Evolutionary conservation across 441 rosid species (phyloP), one percentile per base, ranked within the genome.

Genomic region (Pelargonium fulgidum): DNA sequence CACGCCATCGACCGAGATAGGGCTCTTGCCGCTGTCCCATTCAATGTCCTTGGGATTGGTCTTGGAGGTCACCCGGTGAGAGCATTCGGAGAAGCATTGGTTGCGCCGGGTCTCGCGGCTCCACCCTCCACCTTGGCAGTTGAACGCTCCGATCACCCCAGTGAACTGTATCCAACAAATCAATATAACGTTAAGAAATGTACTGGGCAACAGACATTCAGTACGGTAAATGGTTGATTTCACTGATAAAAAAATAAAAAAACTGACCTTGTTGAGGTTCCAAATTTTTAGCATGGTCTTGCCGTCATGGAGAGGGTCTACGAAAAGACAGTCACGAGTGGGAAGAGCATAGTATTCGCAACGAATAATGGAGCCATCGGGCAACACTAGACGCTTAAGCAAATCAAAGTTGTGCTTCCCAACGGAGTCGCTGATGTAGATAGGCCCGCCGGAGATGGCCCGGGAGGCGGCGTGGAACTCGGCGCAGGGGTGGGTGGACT

Each of bases 41-140:
- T 88, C 93, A 24, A 88, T 81, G 68, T 88, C 91, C 4, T 44
- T 77, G 0, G 89, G 79, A 48, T 72, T 83, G 45, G 85, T 79
- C 17, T 70, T 79, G 19, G 87, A 73, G 0, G 87, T 77, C 61
- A 81, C 66, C 36, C 44, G 39, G 29, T 78, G 80, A 3, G 87
- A 84, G 71, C 14, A 90, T 64, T 87, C 68, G 4, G 93, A 84
- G 62, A 77, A 77, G 48, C 88, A 83, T 70, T 82, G 72, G 87
- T 87, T 90, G 3, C 86, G 79, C 41, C 90, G 70, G 4, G 86
- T 80, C 73, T 82, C 85, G 0, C 84, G 78, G 73, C 85, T 72
- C 95, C 98, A 90, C 14, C 90, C 95, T 68, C 95, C 93, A 69
- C 96, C 95, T 88, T 92, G 96, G 74, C 98, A 92, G 70, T 92